These are phyloP conservation scores for Hibiscus mutabilis DNA, from an alignment of 345 rosid species.

Conservation along the genomic window DNA sequence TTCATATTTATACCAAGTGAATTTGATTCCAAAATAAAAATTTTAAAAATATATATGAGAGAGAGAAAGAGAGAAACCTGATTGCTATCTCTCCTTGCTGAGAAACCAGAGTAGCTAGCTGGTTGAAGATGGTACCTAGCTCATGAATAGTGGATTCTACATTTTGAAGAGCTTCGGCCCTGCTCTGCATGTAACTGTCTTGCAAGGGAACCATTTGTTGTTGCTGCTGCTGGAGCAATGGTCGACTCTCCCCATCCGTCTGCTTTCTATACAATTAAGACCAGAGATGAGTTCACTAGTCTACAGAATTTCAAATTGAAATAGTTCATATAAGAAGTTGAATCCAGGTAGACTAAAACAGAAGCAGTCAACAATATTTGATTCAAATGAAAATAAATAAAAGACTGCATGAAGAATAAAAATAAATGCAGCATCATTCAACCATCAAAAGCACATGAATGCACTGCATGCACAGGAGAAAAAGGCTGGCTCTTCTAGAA, in stretches of 20 bases:
- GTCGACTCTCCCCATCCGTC: neutral
- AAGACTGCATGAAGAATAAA: neutral
- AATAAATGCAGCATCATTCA: too few species aligned
- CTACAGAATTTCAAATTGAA: neutral
- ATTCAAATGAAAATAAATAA: neutral
- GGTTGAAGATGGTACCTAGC: too few species aligned
- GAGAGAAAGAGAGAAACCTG: neutral
- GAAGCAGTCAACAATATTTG: neutral
- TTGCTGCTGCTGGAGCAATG: neutral
- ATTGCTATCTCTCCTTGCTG: neutral
- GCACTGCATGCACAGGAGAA: too few species aligned
- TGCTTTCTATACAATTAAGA: neutral
- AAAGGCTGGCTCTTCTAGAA: neutral
- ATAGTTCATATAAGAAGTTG: neutral
- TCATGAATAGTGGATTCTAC: too few species aligned
- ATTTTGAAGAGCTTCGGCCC: too few species aligned
- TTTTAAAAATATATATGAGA: too few species aligned
- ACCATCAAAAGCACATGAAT: too few species aligned
- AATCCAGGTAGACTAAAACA: neutral
- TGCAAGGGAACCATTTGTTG: neutral
- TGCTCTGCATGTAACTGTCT: neutral
- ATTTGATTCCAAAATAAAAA: too few species aligned
- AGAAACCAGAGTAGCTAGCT: slow-evolving; percentile 3
- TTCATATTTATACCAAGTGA: too few species aligned
- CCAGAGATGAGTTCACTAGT: neutral